A percentile compares a stretch with the other conserved stretches of the same genome.
Conservation (phyloP, 805 yeast species). For the Metschnikowia amazonensis region DNA sequence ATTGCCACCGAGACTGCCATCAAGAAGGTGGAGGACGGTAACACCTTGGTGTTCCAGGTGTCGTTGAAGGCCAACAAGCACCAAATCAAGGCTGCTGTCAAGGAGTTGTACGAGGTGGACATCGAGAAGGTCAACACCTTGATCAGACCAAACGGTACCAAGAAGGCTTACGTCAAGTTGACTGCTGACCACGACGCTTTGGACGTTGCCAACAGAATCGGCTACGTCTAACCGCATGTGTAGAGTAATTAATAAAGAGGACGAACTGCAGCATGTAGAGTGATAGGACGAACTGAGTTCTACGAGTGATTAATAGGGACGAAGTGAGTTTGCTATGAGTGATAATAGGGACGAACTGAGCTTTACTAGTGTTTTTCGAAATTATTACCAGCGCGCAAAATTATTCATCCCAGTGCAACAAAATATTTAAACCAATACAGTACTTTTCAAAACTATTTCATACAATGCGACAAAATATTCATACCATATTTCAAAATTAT, state of each 20-base stretch:
- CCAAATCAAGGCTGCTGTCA: conserved; percentile 97
- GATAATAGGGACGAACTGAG: no score
- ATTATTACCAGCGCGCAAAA: no score
- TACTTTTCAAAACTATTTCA: no score
- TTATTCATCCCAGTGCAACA: no score
- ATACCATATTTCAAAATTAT: no score
- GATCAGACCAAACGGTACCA: conserved; percentile 98
- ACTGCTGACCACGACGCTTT: conserved; percentile 99
- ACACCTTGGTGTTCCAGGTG: conserved; percentile 98
- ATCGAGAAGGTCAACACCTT: conserved; percentile 92
- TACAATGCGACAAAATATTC: no score
- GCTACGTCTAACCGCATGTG: conserved; percentile 75
- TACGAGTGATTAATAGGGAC: no score
- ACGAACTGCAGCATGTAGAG: conserved; percentile 6
- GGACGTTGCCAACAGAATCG: conserved; percentile 99
- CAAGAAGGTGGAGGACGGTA: conserved; percentile 99
- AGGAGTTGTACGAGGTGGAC: conserved; percentile 97
- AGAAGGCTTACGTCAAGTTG: conserved; percentile 99
- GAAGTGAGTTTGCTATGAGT: no score
- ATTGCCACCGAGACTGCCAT: conserved; percentile 97
- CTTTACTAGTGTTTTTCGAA: no score
- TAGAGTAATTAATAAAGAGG: conserved; percentile 21
- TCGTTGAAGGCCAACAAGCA: conserved; percentile 95
- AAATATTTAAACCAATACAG: no score
- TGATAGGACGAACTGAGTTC: no score